Evolutionary conservation across 1,284 basidiomycete species (phyloP).

Genomic region (Agaricales sp.): DNA sequence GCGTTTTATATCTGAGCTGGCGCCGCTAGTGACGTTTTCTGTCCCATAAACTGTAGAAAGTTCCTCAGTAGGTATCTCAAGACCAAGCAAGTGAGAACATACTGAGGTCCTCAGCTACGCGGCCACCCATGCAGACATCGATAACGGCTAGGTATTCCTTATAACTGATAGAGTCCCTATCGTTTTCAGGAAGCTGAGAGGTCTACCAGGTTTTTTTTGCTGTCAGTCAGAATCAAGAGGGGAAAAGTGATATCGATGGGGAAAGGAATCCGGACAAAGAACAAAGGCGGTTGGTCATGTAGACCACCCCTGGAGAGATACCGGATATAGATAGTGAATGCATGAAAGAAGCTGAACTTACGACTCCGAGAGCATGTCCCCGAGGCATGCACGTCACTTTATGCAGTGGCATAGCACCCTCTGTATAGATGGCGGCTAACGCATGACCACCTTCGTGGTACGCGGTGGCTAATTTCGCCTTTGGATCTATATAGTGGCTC

Average conservation of each 20-base stretch:
- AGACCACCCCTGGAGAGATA: too few relatives aligned
- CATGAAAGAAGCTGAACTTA: conserved; percentile 28
- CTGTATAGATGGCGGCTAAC: conserved; percentile 82
- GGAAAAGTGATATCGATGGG: too few relatives aligned
- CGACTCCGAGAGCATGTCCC: conserved; percentile 84
- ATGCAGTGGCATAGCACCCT: conserved; percentile 89
- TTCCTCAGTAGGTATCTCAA: too few relatives aligned
- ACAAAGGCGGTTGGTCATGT: too few relatives aligned
- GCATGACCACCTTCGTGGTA: conserved; percentile 97
- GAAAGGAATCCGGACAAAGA: too few relatives aligned
- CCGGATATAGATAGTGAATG: not conserved
- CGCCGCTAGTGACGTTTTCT: conserved; percentile 86
- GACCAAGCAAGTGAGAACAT: conserved; percentile 16
- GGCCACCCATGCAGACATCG: conserved; percentile 88
- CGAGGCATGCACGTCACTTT: conserved; percentile 95
- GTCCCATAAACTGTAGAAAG: conserved; percentile 67
- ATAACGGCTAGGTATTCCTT: conserved; percentile 72
- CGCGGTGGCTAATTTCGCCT: conserved; percentile 80
- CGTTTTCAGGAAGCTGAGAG: conserved; percentile 77
- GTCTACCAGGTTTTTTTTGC: conserved; percentile 43
- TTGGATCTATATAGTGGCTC: conserved; percentile 78
- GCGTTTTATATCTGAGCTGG: conserved; percentile 72
- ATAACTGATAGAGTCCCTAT: conserved; percentile 60
- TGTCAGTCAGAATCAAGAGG: too few relatives aligned
- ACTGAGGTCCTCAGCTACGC: conserved; percentile 89